Percentiles rank a stretch among this genome's conserved stretches.
phyloP scores from a whole-genome alignment of 2,329 filamentous ascomycete species.

The Aureobasidium subglaciale region DNA sequence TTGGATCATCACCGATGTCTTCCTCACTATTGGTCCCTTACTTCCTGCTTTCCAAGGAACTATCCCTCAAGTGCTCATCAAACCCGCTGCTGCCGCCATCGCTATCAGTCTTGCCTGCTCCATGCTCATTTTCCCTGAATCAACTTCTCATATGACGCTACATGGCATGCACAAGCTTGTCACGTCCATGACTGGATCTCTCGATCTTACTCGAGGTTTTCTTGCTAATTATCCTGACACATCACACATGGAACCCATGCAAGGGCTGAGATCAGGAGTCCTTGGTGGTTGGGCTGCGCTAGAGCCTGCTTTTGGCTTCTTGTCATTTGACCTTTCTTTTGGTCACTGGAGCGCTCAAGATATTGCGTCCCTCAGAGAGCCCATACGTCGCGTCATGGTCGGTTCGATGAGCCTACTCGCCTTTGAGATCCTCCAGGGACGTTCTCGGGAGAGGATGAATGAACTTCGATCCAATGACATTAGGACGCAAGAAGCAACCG shows the following conservation, averaged over 20 bases:
- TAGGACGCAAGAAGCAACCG: neutral
- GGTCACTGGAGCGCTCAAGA: conserved; percentile 42
- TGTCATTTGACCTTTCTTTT: conserved; percentile 42
- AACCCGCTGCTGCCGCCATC: conserved; percentile 12
- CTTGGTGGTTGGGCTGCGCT: conserved; percentile 13
- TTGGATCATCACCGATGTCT: conserved; percentile 15
- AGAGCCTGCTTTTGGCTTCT: conserved; percentile 28
- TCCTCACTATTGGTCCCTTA: conserved; percentile 11
- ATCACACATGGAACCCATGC: conserved; percentile 3
- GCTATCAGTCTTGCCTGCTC: conserved; percentile 14
- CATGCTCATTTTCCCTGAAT: conserved; percentile 15
- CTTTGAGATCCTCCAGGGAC: conserved; percentile 8
- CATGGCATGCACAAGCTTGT: conserved; percentile 11
- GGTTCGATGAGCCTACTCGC: conserved; percentile 13
- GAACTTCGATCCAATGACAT: neutral
- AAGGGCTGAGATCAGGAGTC: conserved; percentile 5
- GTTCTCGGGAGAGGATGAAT: neutral
- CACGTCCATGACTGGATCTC: neutral
- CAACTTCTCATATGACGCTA: conserved; percentile 14
- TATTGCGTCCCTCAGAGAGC: conserved; percentile 32
- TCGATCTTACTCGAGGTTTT: neutral
- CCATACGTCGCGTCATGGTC: conserved; percentile 32
- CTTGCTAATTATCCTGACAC: neutral
- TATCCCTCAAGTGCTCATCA: conserved; percentile 12
- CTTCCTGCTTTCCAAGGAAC: conserved; percentile 13